Evolutionary conservation across 345 rosid genomes (phyloP).

Genomic region (Citrus unshiu): DNA sequence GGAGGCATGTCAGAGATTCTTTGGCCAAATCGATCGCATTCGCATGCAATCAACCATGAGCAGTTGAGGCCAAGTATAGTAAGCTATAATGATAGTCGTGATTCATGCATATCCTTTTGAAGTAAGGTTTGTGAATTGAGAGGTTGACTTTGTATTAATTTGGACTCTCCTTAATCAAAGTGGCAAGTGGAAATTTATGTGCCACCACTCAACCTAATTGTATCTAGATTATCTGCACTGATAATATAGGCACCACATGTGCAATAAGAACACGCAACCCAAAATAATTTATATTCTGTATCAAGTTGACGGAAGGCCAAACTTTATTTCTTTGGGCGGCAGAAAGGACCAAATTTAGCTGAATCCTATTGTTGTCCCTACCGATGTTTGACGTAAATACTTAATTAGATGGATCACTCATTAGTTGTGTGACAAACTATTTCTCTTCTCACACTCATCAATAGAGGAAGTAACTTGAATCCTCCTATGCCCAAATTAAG

Average conservation of each 20-base stretch:
- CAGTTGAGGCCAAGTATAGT: too few species aligned
- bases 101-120: background rate
- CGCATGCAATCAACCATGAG: too few species aligned
- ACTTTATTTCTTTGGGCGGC: constrained; percentile 1
- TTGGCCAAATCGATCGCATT: too few species aligned
- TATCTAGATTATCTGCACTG: background rate
- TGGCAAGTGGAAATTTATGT: background rate
- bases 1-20: too few species aligned
- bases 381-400: background rate
- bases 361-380: background rate
- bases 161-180: background rate
- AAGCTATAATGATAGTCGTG: too few species aligned
- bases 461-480: background rate
- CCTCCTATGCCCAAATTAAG: background rate
- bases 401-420: background rate
- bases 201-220: background rate
- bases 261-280: too few species aligned
- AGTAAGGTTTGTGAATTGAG: background rate
- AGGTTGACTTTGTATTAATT: background rate
- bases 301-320: background rate
- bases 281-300: background rate
- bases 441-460: background rate
- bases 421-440: background rate
- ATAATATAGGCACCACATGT: background rate
- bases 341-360: background rate